Evolutionary conservation across 495 filamentous ascomycete genomes (phyloP).

Genomic region (Lentithecium fluviatile): DNA sequence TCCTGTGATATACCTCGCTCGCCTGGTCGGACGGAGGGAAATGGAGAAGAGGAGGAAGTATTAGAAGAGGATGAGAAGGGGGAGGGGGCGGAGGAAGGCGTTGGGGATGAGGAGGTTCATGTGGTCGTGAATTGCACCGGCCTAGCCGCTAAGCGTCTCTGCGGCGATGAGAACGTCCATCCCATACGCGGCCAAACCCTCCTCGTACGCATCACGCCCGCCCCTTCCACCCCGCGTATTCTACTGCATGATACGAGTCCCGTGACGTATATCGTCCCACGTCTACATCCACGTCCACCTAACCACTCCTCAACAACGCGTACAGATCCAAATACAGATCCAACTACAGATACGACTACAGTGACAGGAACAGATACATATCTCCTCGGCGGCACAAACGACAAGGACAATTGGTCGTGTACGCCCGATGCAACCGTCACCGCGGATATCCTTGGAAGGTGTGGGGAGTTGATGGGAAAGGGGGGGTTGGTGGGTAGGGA

Average conservation of each 20-base stretch:
- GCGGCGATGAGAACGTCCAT: conserved; percentile 71
- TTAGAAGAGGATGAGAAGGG: too few relatives aligned
- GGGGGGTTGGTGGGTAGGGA: conserved; percentile 77
- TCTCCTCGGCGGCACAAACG: conserved; percentile 10
- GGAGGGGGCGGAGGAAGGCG: too few relatives aligned
- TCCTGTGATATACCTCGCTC: too few relatives aligned
- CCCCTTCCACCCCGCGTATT: neutral
- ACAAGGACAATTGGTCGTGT: neutral
- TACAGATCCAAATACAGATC: too few relatives aligned
- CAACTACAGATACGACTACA: too few relatives aligned
- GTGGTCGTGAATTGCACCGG: conserved; percentile 88
- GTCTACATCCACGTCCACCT: too few relatives aligned
- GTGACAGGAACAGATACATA: neutral
- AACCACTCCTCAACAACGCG: too few relatives aligned
- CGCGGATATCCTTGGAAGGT: neutral
- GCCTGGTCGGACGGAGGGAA: too few relatives aligned
- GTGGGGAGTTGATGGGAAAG: conserved; percentile 59
- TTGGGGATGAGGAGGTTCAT: too few relatives aligned
- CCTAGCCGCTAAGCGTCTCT: conserved; percentile 65
- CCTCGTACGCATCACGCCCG: conserved; percentile 75
- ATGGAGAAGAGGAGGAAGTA: too few relatives aligned
- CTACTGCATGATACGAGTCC: neutral
- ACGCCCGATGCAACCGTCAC: neutral
- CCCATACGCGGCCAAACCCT: conserved; percentile 87
- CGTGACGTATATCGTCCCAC: conserved; percentile 15